phyloP scores from a whole-genome alignment of 768 basidiomycete genomes.

The Trametopsis cervina region DNA sequence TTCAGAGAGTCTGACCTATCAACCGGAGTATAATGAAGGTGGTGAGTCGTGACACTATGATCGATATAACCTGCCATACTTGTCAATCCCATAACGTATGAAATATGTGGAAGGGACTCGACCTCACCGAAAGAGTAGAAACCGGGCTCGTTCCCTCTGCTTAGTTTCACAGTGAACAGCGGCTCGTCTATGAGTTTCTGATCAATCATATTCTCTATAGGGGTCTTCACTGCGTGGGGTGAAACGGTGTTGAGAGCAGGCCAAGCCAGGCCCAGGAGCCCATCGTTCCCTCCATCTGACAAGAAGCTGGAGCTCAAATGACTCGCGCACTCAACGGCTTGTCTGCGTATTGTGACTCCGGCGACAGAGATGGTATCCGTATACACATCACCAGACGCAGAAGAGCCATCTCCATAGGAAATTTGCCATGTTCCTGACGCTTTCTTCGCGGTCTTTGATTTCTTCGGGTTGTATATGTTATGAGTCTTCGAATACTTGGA shows the following conservation, averaged over 20 bases:
- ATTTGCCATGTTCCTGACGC: slow-evolving; percentile 27
- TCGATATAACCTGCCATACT: slow-evolving; percentile 24
- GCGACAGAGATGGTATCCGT: slow-evolving; percentile 32
- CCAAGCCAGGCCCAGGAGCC: slow-evolving; percentile 32
- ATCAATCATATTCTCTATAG: slow-evolving; percentile 33
- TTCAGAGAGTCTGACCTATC: slow-evolving; percentile 19
- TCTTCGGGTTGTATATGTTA: slow-evolving; percentile 22
- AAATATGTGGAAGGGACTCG: not conserved
- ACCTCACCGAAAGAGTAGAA: slow-evolving; percentile 33
- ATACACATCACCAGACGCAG: slow-evolving; percentile 30
- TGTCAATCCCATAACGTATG: not conserved
- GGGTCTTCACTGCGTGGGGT: slow-evolving; percentile 29
- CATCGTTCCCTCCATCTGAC: slow-evolving; percentile 29
- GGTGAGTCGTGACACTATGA: slow-evolving; percentile 23
- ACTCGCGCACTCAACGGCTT: slow-evolving; percentile 32
- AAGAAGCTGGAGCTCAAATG: slow-evolving; percentile 29
- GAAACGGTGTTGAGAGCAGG: slow-evolving; percentile 32
- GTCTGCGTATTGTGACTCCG: slow-evolving; percentile 27
- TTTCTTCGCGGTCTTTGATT: slow-evolving; percentile 25
- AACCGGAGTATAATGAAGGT: slow-evolving; percentile 21
- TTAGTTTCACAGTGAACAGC: slow-evolving; percentile 31
- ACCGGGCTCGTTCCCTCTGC: slow-evolving; percentile 28
- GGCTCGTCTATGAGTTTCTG: slow-evolving; percentile 26
- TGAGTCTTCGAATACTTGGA: slow-evolving; percentile 19
- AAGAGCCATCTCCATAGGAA: slow-evolving; percentile 35